Conservation (phyloP, 176 grass and related monocot species). For the Rhipidocladum racemiflorum region DNA sequence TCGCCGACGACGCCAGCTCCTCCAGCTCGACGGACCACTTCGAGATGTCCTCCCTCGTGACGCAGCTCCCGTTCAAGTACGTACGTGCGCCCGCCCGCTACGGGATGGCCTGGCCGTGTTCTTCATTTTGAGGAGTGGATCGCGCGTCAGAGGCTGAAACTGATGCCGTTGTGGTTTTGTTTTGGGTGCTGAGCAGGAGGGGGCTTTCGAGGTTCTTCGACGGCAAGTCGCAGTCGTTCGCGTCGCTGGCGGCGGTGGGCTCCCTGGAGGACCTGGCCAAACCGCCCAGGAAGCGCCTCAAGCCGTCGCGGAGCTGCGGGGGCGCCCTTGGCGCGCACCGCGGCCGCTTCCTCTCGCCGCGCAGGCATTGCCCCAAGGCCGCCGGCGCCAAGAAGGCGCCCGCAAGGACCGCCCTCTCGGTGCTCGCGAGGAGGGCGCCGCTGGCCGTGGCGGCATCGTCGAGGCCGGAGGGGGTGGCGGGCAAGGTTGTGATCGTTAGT, state of each 20-base stretch:
- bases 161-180: not conserved
- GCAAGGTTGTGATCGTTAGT: constrained; percentile 17
- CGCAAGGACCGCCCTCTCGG: constrained; percentile 20
- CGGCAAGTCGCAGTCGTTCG: constrained; percentile 77
- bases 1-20: constrained; percentile 54
- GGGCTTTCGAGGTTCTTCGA: constrained; percentile 66
- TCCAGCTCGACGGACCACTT: constrained; percentile 35
- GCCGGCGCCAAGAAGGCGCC: constrained; percentile 26
- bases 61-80: constrained; percentile 63
- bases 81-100: not conserved
- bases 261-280: constrained; percentile 63
- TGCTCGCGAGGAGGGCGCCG: constrained; percentile 26
- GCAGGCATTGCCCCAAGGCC: constrained; percentile 33
- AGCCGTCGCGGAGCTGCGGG: constrained; percentile 52
- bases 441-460: not conserved
- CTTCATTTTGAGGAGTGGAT: not conserved
- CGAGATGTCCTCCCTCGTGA: constrained; percentile 65
- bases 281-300: constrained; percentile 52
- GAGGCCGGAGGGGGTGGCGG: constrained; percentile 17
- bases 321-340: constrained; percentile 52
- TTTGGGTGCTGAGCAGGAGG: constrained; percentile 29
- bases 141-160: not conserved
- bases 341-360: constrained; percentile 34
- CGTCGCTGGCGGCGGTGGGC: constrained; percentile 47
- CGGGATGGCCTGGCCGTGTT: not conserved